Evolutionary conservation across 2,329 filamentous ascomycete genomes (phyloP), one percentile per base, ranked within the genome.

Genomic region (Rugonectria rugulosa): DNA sequence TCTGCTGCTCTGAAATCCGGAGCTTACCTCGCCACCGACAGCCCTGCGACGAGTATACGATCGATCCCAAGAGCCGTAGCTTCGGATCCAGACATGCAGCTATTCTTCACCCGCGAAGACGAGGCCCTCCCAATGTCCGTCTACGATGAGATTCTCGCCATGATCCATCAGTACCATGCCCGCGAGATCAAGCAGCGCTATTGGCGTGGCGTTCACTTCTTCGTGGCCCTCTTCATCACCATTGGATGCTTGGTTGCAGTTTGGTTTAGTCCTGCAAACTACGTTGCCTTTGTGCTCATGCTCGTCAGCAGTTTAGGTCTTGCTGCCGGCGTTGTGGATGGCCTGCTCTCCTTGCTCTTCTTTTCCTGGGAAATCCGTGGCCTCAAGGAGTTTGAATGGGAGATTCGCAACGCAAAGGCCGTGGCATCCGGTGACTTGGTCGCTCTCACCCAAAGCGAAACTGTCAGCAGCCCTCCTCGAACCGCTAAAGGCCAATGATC

Each of bases 381-480:
- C 4, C 77, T 99, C 50, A 88, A 86, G 67, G 95, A 99, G 77
- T 98, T 98, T 75, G 87, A 95, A 71, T 97, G 92, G 90, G 95
- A 99, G 74, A 88, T 98, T 21, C 78, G 78, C 45, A 93, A 90
- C 70, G 88, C 88, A 11, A 87, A 77, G 60, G 75, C 77, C 0
- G 68, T 73, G 5, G 74, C 75, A 19, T 70, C 67, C 4, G 74
- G 73, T 19, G 64, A 68, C 43, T 44, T 63, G 12, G 56, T 56
- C 21, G 60, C 65, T 15, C 44, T 66, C 27, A 56, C 48, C 20
- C 65, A 68, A 10, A 45, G 52, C 4, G 59, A 62, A n/a, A 34
- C 26, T 12, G 56, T 57, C 20, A 47, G 46, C 6, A 57, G 56
- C 23, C 38, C 57, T 19, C 45, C 47, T 10, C 56, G 38, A 42